Evolutionary conservation across 2,329 filamentous ascomycete genomes (phyloP).

Genomic region (Malbranchea cinnamomea): DNA sequence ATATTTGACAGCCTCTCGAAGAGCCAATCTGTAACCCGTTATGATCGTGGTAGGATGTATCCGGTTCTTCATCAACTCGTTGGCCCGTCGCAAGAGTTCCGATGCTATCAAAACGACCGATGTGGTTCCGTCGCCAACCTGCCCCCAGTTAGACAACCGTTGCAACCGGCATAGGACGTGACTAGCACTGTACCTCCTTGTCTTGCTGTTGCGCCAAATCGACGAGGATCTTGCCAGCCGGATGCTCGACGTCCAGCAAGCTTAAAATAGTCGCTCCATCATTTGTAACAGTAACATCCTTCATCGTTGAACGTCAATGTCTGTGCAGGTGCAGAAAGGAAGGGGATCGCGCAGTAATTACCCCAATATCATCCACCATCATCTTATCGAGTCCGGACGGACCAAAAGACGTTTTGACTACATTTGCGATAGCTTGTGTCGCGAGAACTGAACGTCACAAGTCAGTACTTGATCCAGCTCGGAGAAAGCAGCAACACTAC

Average conservation of each 20-base stretch:
- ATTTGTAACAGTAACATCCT: conserved; percentile 98
- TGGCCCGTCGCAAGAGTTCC: conserved; percentile 81
- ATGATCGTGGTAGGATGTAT: conserved; percentile 99
- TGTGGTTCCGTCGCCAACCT: conserved; percentile 91
- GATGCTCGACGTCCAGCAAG: conserved; percentile 92
- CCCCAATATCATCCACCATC: conserved; percentile 99
- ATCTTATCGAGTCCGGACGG: conserved; percentile 97
- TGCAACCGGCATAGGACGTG: background rate
- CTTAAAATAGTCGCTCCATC: conserved; percentile 94
- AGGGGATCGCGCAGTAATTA: too few species aligned
- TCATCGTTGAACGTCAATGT: conserved; percentile 12
- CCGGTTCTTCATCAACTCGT: conserved; percentile 98
- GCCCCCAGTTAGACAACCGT: conserved; percentile 5
- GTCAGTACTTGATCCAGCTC: too few species aligned
- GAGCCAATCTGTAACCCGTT: conserved; percentile 86
- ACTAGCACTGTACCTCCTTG: conserved; percentile 51
- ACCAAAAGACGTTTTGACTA: conserved; percentile 97
- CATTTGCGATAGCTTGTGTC: conserved; percentile 94
- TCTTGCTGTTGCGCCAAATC: conserved; percentile 97
- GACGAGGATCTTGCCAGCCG: conserved; percentile 94
- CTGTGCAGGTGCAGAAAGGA: background rate
- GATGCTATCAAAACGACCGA: conserved; percentile 95
- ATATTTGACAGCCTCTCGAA: conserved; percentile 94
- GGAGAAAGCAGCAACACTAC: conserved; percentile 16
- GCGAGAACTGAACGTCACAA: conserved; percentile 55